phyloP scores from a whole-genome alignment of 2,329 filamentous ascomycete species.

The Fusarium guadeloupense region DNA sequence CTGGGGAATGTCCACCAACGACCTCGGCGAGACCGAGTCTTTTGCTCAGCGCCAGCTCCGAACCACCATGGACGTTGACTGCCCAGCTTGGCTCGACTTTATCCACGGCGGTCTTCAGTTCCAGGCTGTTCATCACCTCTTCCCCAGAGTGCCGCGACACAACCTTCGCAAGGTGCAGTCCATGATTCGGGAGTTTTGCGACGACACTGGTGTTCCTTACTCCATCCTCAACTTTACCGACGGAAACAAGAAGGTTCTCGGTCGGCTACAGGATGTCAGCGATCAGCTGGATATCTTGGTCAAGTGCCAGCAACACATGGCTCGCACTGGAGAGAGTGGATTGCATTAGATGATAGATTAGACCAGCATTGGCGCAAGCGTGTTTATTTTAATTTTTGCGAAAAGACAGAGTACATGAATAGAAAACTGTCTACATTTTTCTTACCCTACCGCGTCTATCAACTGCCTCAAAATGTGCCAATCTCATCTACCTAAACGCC shows the following conservation, averaged over 20 bases:
- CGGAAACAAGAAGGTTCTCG: constrained; percentile 64
- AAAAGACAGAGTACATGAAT: constrained; percentile 15
- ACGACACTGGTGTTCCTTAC: constrained; percentile 71
- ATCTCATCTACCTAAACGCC: no score
- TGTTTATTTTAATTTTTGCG: neutral
- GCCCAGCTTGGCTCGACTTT: constrained; percentile 76
- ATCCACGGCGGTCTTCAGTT: constrained; percentile 78
- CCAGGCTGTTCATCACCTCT: constrained; percentile 76
- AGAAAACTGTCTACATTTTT: neutral
- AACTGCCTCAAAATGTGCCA: no score
- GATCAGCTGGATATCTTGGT: constrained; percentile 68
- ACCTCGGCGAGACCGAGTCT: constrained; percentile 71
- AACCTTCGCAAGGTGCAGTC: constrained; percentile 70
- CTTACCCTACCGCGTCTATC: neutral
- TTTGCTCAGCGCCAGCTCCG: constrained; percentile 75
- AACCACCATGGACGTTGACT: constrained; percentile 79
- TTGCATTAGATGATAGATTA: constrained; percentile 37
- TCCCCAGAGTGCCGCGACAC: constrained; percentile 73
- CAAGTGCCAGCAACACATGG: constrained; percentile 64
- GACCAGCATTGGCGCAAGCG: constrained; percentile 6
- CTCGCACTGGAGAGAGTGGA: constrained; percentile 57
- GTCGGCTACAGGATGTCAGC: constrained; percentile 64
- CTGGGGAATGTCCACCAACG: constrained; percentile 75
- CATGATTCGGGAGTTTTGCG: constrained; percentile 69
- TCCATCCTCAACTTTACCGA: constrained; percentile 68